Evolutionary conservation across 345 rosid species (phyloP).

Genomic region (Hibiscus mutabilis): DNA sequence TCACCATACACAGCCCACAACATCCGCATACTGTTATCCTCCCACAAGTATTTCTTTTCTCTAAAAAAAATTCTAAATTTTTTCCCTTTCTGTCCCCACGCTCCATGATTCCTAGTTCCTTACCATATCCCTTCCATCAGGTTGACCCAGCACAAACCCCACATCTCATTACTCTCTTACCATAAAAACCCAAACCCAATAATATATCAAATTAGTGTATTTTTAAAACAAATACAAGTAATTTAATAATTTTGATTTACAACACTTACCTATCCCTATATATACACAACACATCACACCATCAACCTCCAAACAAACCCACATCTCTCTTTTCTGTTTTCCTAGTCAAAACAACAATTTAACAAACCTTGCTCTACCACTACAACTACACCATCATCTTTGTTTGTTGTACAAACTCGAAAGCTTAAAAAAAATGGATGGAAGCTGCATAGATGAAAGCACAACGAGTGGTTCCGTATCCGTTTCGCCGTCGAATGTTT

Average conservation of each 20-base stretch:
- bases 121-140: not conserved
- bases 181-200: not conserved
- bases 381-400: not conserved
- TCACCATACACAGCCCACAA: conserved; percentile 39
- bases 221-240: not conserved
- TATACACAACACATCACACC: conserved; percentile 10
- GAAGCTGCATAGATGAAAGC: conserved; percentile 51
- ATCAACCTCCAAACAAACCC: not conserved
- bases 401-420: not conserved
- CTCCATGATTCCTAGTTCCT: conserved; percentile 20
- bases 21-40: conserved; percentile 16
- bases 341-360: not conserved
- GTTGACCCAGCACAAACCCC: conserved; percentile 33
- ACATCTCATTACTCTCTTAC: not conserved
- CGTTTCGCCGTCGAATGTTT: conserved; percentile 21
- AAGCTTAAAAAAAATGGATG: conserved; percentile 37
- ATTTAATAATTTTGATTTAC: not conserved
- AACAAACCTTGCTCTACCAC: not conserved
- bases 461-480: conserved; percentile 41
- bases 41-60: not conserved
- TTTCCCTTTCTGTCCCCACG: not conserved
- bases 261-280: conserved; percentile 4
- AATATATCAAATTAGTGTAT: not conserved
- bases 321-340: not conserved
- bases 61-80: not conserved